A percentile compares a stretch with the other conserved stretches of the same genome.
phyloP scores from a whole-genome alignment of 805 yeast species.

The Ogataea kodamae region DNA sequence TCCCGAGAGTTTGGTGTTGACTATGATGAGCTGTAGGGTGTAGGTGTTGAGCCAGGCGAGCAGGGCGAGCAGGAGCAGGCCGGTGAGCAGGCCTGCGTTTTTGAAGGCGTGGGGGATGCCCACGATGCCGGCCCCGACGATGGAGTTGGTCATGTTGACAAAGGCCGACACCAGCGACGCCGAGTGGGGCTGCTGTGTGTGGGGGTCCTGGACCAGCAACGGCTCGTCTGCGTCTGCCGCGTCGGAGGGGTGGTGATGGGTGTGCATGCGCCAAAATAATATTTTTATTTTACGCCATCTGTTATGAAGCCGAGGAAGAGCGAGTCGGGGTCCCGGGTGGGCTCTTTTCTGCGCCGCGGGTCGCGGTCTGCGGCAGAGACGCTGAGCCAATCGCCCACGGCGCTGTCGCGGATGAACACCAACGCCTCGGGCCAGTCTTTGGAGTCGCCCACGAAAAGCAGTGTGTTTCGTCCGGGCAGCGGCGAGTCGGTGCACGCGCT shows the following conservation, averaged over 20 bases:
- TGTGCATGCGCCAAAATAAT: conserved; percentile 13
- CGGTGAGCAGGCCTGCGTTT: conserved; percentile 77
- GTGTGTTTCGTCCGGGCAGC: conserved; percentile 20
- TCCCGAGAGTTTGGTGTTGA: conserved; percentile 76
- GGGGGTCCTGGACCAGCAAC: conserved; percentile 4
- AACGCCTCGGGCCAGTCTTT: conserved; percentile 14
- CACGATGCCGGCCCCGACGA: conserved; percentile 92
- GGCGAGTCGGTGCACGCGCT: conserved; percentile 26
- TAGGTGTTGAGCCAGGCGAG: conserved; percentile 80
- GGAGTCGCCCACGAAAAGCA: conserved; percentile 25
- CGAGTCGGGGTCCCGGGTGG: conserved; percentile 16
- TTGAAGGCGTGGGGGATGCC: conserved; percentile 89
- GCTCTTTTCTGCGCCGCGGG: conserved; percentile 21
- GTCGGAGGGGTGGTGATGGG: too few species aligned
- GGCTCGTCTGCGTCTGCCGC: too few species aligned
- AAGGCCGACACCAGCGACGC: conserved; percentile 80
- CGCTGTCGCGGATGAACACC: conserved; percentile 21
- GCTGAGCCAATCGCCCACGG: conserved; percentile 13
- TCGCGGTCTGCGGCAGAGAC: conserved; percentile 15
- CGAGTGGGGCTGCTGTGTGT: conserved; percentile 31
- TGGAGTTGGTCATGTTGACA: conserved; percentile 95
- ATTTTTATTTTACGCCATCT: conserved; percentile 3
- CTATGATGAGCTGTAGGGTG: conserved; percentile 76
- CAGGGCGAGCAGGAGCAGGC: conserved; percentile 54
- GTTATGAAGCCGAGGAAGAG: conserved; percentile 20